These are phyloP conservation scores for Acacia crassicarpa DNA, from an alignment of 306 rosid genomes.

Conservation along the genomic window DNA sequence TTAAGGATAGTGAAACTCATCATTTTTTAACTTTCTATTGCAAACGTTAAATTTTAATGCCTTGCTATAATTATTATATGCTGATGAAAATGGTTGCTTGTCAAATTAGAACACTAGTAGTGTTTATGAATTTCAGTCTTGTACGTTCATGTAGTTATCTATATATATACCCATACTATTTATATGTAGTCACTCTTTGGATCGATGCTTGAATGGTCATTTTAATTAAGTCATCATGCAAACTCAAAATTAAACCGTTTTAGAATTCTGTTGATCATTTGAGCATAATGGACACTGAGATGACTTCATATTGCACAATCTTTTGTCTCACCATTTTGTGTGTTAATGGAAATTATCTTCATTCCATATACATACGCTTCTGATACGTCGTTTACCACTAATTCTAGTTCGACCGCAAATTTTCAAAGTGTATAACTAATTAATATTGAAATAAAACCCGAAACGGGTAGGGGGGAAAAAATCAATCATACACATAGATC, in stretches of 20 bases:
- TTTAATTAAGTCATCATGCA: background rate
- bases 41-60: constrained; percentile 6
- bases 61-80: background rate
- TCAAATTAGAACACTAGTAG: constrained; percentile 31
- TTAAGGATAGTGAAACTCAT: background rate
- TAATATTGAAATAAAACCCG: background rate
- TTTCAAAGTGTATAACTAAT: background rate
- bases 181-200: background rate
- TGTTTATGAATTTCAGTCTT: constrained; percentile 10
- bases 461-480: background rate
- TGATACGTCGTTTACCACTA: background rate
- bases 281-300: background rate
- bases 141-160: constrained; percentile 19
- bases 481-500: background rate
- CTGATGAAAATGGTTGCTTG: constrained; percentile 28
- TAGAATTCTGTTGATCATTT: background rate
- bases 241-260: background rate
- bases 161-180: constrained; percentile 17
- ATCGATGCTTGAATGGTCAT: background rate
- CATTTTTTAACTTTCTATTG: background rate
- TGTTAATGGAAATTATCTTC: background rate
- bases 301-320: background rate
- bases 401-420: background rate
- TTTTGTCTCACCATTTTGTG: constrained; percentile 1
- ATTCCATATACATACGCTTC: background rate